These are phyloP conservation scores for Dysphania ambrosioides DNA, from an alignment of 148 eudicot genomes.

Conservation along the genomic window DNA sequence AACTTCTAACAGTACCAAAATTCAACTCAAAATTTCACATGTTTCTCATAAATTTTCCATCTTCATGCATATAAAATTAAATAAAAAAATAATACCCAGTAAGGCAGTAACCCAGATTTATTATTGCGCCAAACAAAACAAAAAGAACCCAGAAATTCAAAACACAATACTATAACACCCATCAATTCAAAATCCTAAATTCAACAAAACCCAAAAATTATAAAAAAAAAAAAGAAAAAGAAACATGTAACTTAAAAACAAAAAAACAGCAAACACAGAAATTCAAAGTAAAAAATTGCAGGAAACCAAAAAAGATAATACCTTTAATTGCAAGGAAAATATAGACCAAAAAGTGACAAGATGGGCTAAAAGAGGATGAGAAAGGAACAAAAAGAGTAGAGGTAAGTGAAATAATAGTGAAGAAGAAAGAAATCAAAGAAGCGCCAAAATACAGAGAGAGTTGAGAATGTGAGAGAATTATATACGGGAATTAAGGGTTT, in stretches of 20 bases:
- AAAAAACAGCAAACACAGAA: too few species aligned
- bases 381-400: neutral
- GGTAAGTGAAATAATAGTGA: neutral
- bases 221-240: too few species aligned
- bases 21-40: neutral
- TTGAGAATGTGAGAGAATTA: neutral
- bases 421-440: neutral
- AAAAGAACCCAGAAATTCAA: neutral
- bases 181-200: neutral
- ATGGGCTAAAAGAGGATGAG: neutral
- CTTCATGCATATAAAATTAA: neutral
- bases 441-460: slow-evolving; percentile 11
- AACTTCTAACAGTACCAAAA: neutral
- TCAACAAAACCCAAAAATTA: too few species aligned
- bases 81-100: too few species aligned
- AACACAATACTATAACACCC: neutral
- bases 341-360: neutral
- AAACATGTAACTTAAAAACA: too few species aligned
- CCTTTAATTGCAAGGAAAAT: neutral
- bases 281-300: too few species aligned
- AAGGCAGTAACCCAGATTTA: too few species aligned
- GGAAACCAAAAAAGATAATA: neutral
- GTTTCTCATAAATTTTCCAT: neutral
- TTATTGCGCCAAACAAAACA: neutral
- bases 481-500: slow-evolving; percentile 16